Evolutionary conservation across 1,284 basidiomycete genomes (phyloP), one percentile per base, ranked within the genome.

Genomic region (Melampsora larici-populina): DNA sequence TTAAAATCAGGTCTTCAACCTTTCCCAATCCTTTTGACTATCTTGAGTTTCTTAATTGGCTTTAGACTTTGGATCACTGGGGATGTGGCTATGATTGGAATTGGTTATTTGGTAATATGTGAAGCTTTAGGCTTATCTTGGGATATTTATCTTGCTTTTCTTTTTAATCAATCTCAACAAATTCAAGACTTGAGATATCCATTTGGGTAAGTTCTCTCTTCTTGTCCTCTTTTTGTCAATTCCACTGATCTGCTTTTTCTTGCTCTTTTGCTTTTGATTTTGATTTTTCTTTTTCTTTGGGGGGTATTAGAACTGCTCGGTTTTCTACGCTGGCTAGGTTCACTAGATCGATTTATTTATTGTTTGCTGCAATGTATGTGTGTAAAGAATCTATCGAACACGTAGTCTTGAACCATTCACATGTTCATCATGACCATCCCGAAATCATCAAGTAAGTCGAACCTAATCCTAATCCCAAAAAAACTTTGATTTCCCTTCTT

Each of bases 361-460:
- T 95, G 83, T 97, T 97, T 82, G 88, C 92, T 0, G 90, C 92
- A 0, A 90, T 96, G 8, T 97, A 97, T 84, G 91, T 96, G 31
- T 93, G 92, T 82, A 97, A 97, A 82, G 94, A 97, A 86, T 91
- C 92, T 0, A 86, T 97, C 2, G 93, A 94, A 84, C 92, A 93
- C 82, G 83, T 93, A 48, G 82, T 94, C 8, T 86, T 94, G 3
- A 55, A 80, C 13, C 82, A 82, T 51, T 26, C 71, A 46, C 70
- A 71, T 31, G 21, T 73, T 31, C 60, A 62, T 13, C 71, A 73
- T 49, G 26, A 60, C 3, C 60, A 65, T 17, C 33, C 31, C 29
- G 36, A 64, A 36, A 29, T 49, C 26, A 49, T 58, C 1, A 43
- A 60, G 70, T 71, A 8, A 33, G 71, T 36, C 18, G n/a, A 2